Base-by-base conservation (phyloP, 1,139 yeast species). In the Suhomyces yuchorum region DNA sequence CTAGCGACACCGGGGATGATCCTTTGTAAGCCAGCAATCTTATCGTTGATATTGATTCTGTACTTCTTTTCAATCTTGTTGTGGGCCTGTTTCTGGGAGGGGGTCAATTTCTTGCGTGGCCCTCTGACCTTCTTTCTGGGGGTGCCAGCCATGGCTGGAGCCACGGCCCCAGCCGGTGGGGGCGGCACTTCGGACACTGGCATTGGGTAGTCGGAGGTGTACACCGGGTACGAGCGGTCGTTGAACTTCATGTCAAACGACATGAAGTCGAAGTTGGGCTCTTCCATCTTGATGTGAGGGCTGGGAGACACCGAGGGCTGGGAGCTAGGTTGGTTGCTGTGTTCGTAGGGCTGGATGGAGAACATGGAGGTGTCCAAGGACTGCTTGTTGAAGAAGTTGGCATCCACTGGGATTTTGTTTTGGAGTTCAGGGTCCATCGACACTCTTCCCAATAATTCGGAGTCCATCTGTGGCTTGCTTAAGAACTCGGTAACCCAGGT, bases 51-150 rank as follows among this genome's bases (percentile, higher is more conserved):
- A 62, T 84, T 85, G 50, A 84, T 84, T 61, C 92, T 71, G 64
- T 85, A 85, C 54, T 84, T 80, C 61, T 85, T 84, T 60, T 81
- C 90, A 53, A 84, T 84, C 60, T 81, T 80, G 63, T 84, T 84
- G 60, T 85, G 91, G 0, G 89, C 89, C 58, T 82, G 82, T 56
- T 84, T 83, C 65, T 85, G 90, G 52, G 78, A 75, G 6, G 75
- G 72, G 3, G 86, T 81, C 49, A 82, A 65, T 62, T 83, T 76
- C 66, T 81, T 81, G 58, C 86, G 69, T 44, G 82, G 78, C 1
- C 81, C 77, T 56, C 82, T 77, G 1, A 80, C 76, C 57, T 82
- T 71, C 61, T 71, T 78, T 64, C 68, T 69, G 15, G 37, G 40
- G 5, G 19, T 22, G 9, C 12, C 33, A 4, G 39, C 30, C 30